A percentile compares a stretch with the other conserved stretches of the same genome.
Conservation (phyloP, 768 basidiomycete species). For the Agaricus blazei region DNA sequence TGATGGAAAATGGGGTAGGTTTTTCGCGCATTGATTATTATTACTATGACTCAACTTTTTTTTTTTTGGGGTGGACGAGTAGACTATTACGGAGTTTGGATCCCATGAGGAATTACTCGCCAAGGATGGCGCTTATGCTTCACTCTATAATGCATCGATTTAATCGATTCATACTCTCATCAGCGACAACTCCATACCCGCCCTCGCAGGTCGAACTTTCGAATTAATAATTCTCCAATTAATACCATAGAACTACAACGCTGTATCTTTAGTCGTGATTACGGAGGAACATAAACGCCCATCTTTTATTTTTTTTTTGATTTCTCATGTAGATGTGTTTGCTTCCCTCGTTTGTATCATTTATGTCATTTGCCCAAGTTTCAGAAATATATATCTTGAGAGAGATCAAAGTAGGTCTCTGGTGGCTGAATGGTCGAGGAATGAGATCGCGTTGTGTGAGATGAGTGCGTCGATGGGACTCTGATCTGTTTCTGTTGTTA, state of each 20-base stretch:
- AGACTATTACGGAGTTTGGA: conserved; percentile 77
- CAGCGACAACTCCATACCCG: not conserved
- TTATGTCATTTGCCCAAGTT: not conserved
- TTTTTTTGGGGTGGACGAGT: not conserved
- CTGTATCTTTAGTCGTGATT: conserved; percentile 11
- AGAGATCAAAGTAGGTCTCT: conserved; percentile 1
- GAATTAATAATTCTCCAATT: conserved; percentile 1
- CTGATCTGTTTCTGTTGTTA: conserved; percentile 32
- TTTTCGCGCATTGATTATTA: not conserved
- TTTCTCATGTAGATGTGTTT: not conserved
- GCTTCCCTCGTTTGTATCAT: not conserved
- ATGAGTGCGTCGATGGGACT: conserved; percentile 65
- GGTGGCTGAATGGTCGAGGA: conserved; percentile 49
- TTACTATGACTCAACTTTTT: not conserved
- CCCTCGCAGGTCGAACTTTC: no score
- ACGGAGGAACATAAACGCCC: not conserved
- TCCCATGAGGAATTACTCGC: conserved; percentile 62
- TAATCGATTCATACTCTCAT: conserved; percentile 20
- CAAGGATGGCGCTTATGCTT: conserved; percentile 59
- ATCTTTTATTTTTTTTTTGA: not conserved
- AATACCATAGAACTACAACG: conserved; percentile 8
- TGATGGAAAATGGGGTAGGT: conserved; percentile 74
- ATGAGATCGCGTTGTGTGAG: conserved; percentile 58
- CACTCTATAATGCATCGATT: conserved; percentile 65
- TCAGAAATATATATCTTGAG: not conserved